Evolutionary conservation across 2,329 filamentous ascomycete species (phyloP).

Genomic region (Rhinocladiella similis): DNA sequence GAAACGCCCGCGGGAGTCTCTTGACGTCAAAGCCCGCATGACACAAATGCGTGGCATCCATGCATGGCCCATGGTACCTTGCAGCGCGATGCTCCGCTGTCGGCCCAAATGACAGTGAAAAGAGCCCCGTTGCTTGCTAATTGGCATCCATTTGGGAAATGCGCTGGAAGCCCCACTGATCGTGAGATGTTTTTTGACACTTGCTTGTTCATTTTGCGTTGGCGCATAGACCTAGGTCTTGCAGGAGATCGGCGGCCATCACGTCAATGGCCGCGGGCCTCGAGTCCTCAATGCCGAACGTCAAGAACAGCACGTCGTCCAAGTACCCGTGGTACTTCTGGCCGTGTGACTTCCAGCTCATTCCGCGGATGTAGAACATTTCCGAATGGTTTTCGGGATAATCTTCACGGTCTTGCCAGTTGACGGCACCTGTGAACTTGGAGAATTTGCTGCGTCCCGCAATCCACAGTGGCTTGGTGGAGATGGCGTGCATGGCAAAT

Average conservation of each 20-base stretch:
- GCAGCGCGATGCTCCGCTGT: too few species aligned
- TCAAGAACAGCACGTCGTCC: conserved; percentile 57
- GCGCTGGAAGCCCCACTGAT: too few species aligned
- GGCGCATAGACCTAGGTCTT: conserved; percentile 41
- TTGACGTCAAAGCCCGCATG: too few species aligned
- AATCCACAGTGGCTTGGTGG: conserved; percentile 55
- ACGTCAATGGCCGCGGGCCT: conserved; percentile 53
- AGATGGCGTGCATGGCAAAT: conserved; percentile 23
- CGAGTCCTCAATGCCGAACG: conserved; percentile 58
- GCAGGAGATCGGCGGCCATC: conserved; percentile 49
- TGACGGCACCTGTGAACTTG: neutral
- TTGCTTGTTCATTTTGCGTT: neutral
- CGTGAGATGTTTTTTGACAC: too few species aligned
- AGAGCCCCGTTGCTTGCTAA: neutral
- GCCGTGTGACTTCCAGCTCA: conserved; percentile 53
- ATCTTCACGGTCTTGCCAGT: neutral
- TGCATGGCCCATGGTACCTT: too few species aligned
- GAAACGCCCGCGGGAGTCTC: too few species aligned
- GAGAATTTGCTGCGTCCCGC: conserved; percentile 39
- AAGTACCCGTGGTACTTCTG: conserved; percentile 56
- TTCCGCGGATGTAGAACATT: conserved; percentile 59
- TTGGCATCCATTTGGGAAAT: too few species aligned
- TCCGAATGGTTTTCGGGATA: conserved; percentile 33
- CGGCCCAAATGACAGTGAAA: too few species aligned
- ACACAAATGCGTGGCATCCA: too few species aligned